phyloP scores from a whole-genome alignment of 208 protist species.

The Vickermania ingenoplastis region DNA sequence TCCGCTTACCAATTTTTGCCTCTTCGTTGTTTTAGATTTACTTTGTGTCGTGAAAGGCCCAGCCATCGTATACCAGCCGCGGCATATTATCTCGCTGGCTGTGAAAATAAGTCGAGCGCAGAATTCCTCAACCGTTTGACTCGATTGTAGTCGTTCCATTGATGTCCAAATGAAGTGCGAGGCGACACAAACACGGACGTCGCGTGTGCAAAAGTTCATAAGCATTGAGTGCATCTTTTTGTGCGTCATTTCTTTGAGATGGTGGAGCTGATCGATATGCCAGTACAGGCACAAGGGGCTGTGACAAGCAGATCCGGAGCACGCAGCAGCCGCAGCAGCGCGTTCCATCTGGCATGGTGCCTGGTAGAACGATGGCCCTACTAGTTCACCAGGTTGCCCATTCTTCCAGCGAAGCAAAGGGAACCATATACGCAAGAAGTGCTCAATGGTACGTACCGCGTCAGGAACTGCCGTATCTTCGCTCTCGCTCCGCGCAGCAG shows the following conservation, averaged over 20 bases:
- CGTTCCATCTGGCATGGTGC: conserved; percentile 65
- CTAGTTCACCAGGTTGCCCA: too few species aligned
- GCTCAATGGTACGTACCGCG: too few species aligned
- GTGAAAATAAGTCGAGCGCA: not conserved
- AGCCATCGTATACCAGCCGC: conserved; percentile 11
- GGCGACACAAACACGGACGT: not conserved
- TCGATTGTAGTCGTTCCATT: not conserved
- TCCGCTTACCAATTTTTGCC: too few species aligned
- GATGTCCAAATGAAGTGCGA: not conserved
- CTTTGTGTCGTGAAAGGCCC: too few species aligned
- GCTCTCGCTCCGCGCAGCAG: too few species aligned
- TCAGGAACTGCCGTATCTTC: too few species aligned
- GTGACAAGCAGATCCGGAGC: too few species aligned
- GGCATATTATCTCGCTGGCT: conserved; percentile 8
- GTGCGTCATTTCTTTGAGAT: conserved; percentile 17
- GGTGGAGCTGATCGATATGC: conserved; percentile 49
- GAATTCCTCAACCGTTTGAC: conserved; percentile 5
- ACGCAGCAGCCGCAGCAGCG: too few species aligned
- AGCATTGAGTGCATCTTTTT: not conserved
- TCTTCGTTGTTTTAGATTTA: too few species aligned
- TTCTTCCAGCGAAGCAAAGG: too few species aligned
- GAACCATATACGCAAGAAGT: too few species aligned
- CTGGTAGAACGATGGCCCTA: too few species aligned
- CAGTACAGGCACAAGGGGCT: conserved; percentile 47
- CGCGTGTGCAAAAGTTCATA: not conserved